Evolutionary conservation across 139 green algal species (phyloP).

Genomic region (Picochlorum sp.): DNA sequence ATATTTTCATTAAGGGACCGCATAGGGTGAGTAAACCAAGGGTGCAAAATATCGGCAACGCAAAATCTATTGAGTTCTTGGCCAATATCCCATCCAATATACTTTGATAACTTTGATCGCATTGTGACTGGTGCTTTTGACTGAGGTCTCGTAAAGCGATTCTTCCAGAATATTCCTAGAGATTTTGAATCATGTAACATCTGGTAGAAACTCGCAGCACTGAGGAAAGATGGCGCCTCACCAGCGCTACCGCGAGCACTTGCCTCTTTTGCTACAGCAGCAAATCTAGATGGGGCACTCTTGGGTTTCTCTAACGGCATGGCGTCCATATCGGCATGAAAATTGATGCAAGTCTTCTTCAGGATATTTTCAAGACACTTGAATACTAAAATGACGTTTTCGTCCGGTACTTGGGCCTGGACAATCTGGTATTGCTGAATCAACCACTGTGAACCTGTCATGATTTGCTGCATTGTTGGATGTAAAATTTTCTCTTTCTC

Average conservation of each 20-base stretch:
- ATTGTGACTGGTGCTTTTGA: neutral
- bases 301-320: neutral
- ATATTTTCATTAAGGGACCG: slow-evolving; percentile 3
- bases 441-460: slow-evolving; percentile 35
- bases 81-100: slow-evolving; percentile 9
- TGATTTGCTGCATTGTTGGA: slow-evolving; percentile 6
- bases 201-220: neutral
- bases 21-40: slow-evolving; percentile 13
- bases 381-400: neutral
- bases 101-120: slow-evolving; percentile 9
- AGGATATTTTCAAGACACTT: neutral
- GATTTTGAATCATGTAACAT: neutral
- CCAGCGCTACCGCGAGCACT: neutral
- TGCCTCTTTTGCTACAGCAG: slow-evolving; percentile 23
- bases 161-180: slow-evolving; percentile 42
- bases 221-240: no score
- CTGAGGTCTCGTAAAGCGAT: slow-evolving; percentile 17
- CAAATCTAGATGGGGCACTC: slow-evolving; percentile 16
- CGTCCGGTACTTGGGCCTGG: neutral
- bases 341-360: slow-evolving; percentile 1
- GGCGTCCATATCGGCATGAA: neutral
- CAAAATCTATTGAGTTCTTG: slow-evolving; percentile 55
- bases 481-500: neutral
- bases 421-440: slow-evolving; percentile 18
- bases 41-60: slow-evolving; percentile 68